Conservation (phyloP, 306 rosid genomes). For the Begonia fuchsioides region DNA sequence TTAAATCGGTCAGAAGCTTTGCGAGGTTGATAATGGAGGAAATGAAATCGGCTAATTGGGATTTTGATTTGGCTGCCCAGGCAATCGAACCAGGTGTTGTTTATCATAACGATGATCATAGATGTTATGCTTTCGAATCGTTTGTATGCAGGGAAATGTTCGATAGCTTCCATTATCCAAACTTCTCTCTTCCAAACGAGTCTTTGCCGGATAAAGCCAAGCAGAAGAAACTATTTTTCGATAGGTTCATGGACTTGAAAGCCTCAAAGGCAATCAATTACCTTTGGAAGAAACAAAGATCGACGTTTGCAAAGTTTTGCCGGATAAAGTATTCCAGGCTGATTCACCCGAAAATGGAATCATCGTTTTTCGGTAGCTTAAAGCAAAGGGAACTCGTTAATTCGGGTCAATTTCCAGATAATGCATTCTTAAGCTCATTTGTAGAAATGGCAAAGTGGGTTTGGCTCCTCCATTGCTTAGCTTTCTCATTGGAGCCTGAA, state of each 20-base stretch:
- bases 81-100: constrained; percentile 35
- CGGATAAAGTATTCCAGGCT: constrained; percentile 47
- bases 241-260: constrained; percentile 48
- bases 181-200: constrained; percentile 39
- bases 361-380: constrained; percentile 47
- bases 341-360: constrained; percentile 72
- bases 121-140: constrained; percentile 60
- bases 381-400: constrained; percentile 42
- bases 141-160: constrained; percentile 73
- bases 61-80: constrained; percentile 43
- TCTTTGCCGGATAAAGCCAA: constrained; percentile 19
- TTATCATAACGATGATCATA: constrained; percentile 57
- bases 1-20: constrained; percentile 39
- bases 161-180: constrained; percentile 46
- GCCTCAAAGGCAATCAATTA: constrained; percentile 39
- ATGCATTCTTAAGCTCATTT: constrained; percentile 39
- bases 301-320: constrained; percentile 59
- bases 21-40: constrained; percentile 44
- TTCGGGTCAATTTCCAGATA: constrained; percentile 43
- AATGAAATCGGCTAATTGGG: constrained; percentile 55
- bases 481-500: constrained; percentile 52
- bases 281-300: constrained; percentile 32
- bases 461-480: constrained; percentile 76
- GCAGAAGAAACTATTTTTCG: constrained; percentile 28
- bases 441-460: constrained; percentile 80